Percentiles rank a stretch among this genome's conserved stretches.
Evolutionary conservation across 495 filamentous ascomycete species (phyloP).

Genomic region (Daldinia decipiens): DNA sequence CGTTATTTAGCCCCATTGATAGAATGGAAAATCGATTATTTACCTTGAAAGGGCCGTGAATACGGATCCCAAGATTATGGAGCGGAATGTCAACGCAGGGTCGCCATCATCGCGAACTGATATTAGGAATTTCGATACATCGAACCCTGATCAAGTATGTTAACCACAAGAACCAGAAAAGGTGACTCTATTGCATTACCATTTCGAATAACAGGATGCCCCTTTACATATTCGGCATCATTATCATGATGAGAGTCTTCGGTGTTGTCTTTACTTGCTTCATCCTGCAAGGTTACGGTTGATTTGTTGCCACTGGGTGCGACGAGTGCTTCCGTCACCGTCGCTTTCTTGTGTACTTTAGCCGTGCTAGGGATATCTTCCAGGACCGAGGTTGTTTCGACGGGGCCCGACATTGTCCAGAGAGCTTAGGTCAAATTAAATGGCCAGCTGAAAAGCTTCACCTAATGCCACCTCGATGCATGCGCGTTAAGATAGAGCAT

Average conservation of each 20-base stretch:
- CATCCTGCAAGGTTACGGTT: neutral
- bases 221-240: conserved; percentile 19
- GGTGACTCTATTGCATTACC: conserved; percentile 7
- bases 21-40: too few relatives aligned
- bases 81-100: conserved; percentile 58
- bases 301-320: neutral
- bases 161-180: neutral
- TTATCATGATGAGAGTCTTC: conserved; percentile 16
- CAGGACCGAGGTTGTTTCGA: conserved; percentile 5
- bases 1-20: too few relatives aligned
- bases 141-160: conserved; percentile 14
- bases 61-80: conserved; percentile 55
- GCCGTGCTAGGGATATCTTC: neutral
- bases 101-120: conserved; percentile 60
- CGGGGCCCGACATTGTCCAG: conserved; percentile 22
- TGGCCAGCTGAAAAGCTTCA: neutral
- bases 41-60: conserved; percentile 57
- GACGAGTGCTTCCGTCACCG: conserved; percentile 20
- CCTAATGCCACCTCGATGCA: neutral
- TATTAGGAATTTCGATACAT: conserved; percentile 46
- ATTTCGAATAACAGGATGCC: conserved; percentile 32
- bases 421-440: neutral
- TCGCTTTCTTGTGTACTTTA: conserved; percentile 3
- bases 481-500: neutral
- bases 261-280: neutral